Evolutionary conservation across 1,139 yeast genomes (phyloP).

Genomic region (Pichia sp.): DNA sequence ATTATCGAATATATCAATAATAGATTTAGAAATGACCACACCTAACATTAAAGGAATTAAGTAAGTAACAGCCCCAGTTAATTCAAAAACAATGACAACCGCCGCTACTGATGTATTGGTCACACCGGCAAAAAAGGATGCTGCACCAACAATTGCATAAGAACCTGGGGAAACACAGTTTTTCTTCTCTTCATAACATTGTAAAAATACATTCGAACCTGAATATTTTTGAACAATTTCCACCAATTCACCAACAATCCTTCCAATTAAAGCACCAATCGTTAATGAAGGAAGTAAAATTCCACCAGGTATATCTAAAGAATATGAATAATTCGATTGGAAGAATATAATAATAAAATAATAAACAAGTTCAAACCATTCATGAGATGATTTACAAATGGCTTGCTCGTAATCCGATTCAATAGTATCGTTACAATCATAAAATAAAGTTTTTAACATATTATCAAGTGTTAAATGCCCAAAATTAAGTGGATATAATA

Average conservation of each 20-base stretch:
- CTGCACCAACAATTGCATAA: conserved; percentile 58
- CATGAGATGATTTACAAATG: conserved; percentile 10
- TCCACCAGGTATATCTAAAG: conserved; percentile 69
- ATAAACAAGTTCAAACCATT: conserved; percentile 9
- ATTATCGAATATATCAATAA: conserved; percentile 42
- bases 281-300: conserved; percentile 66
- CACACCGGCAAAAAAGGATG: conserved; percentile 50
- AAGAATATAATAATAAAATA: conserved; percentile 22
- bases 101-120: conserved; percentile 53
- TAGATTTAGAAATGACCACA: conserved; percentile 46
- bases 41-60: conserved; percentile 56
- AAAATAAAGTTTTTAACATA: conserved; percentile 11
- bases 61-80: conserved; percentile 57
- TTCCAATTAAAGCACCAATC: conserved; percentile 64
- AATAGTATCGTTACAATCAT: conserved; percentile 11
- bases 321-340: conserved; percentile 57
- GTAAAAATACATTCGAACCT: conserved; percentile 37
- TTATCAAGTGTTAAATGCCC: conserved; percentile 13
- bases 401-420: conserved; percentile 8
- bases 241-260: conserved; percentile 59
- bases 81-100: conserved; percentile 51
- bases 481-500: conserved; percentile 38
- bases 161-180: conserved; percentile 55
- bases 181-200: conserved; percentile 38
- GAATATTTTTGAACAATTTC: conserved; percentile 43